These are phyloP conservation scores for Lycium barbarum DNA, from an alignment of 257 asterid species.

Conservation along the genomic window DNA sequence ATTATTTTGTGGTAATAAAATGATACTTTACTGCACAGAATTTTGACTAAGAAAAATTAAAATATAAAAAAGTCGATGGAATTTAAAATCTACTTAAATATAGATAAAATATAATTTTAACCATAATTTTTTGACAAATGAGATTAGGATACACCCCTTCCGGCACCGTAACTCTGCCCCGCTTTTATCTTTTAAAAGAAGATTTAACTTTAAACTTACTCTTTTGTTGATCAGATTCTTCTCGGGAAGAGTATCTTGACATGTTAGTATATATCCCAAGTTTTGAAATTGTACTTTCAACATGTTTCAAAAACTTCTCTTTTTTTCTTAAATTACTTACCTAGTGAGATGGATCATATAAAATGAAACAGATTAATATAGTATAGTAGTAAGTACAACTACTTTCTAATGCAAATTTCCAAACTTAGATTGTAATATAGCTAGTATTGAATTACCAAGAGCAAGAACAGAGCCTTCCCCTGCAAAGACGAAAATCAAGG, in stretches of 20 bases:
- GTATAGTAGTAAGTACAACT: background rate
- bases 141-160: background rate
- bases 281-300: background rate
- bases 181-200: no score
- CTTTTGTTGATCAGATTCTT: background rate
- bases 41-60: background rate
- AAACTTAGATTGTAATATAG: background rate
- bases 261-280: no score
- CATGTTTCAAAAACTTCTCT: no score
- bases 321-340: background rate
- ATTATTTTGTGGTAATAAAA: background rate
- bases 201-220: no score
- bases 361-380: background rate
- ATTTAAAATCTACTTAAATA: background rate
- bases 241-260: background rate
- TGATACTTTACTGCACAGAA: background rate
- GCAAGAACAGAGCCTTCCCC: constrained; percentile 95
- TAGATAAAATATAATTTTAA: no score
- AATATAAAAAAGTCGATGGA: no score
- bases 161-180: no score
- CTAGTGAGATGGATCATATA: background rate
- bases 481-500: constrained; percentile 86
- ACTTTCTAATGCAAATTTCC: background rate
- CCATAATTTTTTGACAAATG: background rate
- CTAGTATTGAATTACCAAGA: constrained; percentile 41